Base-by-base conservation (phyloP, 495 filamentous ascomycete genomes). In the Elasticomyces elasticus region DNA sequence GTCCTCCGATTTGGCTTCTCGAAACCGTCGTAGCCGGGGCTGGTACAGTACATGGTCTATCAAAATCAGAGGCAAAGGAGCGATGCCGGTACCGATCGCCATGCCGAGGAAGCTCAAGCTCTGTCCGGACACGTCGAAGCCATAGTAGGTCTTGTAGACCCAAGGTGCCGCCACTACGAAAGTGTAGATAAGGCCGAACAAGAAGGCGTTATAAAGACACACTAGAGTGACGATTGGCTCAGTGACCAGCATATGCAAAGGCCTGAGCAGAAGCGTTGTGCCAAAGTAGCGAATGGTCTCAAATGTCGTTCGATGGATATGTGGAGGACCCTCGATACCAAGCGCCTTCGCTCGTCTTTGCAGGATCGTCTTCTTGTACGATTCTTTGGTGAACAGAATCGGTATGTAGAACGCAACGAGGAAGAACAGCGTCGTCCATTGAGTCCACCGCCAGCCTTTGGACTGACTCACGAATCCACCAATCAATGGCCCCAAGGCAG, bases 311-410 rank as follows among this genome's bases (percentile, higher is more conserved):
- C 58, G 50, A 35, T 63, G 49, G 17, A 53, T 54, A 23, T 54
- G 41, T 7, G 66, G 52, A n/a, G 68, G 63, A 19, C 67, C 59
- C 47, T 66, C 57, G 37, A 64, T 55, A 13, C 55, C 62, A 15
- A 71, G 57, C 33, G 51, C 42, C n/a, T 58, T 59, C 23, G 68
- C 63, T 5, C 66, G 66, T 20, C 68, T 65, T 24, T 66, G 67
- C 13, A 69, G 62, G 31, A 71, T 68, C 30, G 65, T 68, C 38
- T 62, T 58, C 30, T 65, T 62, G 46, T 63, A 67, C 4, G 68
- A 64, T 40, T 71, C 68, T 5, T 62, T 64, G 45, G 70, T 65
- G 48, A 66, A 67, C 15, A 72, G 26, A 13, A 68, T 63, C n/a
- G 56, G 51, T 13, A 56, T 47, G 35, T 58, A 57, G 24, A 56